Evolutionary conservation across 129 eudicot species (phyloP), one percentile per base, ranked within the genome.

Genomic region (Flaveria sonorensis): DNA sequence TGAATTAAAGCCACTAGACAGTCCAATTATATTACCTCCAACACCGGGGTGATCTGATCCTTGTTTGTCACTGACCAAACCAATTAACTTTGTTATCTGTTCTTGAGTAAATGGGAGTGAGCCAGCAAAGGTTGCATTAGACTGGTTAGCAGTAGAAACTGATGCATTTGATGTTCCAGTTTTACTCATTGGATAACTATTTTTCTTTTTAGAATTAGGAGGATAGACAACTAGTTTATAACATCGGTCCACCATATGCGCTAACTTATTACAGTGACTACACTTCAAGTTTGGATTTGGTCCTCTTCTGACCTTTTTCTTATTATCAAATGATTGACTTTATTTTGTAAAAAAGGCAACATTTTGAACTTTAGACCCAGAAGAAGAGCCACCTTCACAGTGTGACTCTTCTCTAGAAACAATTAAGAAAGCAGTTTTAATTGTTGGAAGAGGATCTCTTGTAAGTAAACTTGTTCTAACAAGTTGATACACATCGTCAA

Each of bases 321-420:
- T 50, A 50, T 50, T 12, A 63, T 15, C 20, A 63, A 26, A 24
- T 0, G 45, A 61, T 7, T 7, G 4, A 23, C 28, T 62, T 62
- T 14, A 1, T 24, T 24, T 24, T 24, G 28, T 24, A 24, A 24
- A 24, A 1, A 24, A 24, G 1, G 28, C 28, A 24, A 24, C 28
- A 24, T 24, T 24, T 24, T 28, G 1, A 11, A 0, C n/a, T 2
- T 62, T 24, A 1, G 2, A 1, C 3, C 7, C n/a, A 12, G 55
- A 30, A 1, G 18, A 62, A 4, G 30, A 2, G 11, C 66, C 36
- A 59, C 36, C 3, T 40, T 20, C 7, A 43, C 19, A 14, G 9
- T 62, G 68, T 3, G 68, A 62, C 28, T 62, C 19, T 62, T 62
- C 68, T 15, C 43, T 62, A 3, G 68, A 62, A 62, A 62, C 13